Percentiles rank a stretch among this genome's conserved stretches.
Conservation (phyloP, 73 alveolate species). For the Tetrahymena malaccensis region DNA sequence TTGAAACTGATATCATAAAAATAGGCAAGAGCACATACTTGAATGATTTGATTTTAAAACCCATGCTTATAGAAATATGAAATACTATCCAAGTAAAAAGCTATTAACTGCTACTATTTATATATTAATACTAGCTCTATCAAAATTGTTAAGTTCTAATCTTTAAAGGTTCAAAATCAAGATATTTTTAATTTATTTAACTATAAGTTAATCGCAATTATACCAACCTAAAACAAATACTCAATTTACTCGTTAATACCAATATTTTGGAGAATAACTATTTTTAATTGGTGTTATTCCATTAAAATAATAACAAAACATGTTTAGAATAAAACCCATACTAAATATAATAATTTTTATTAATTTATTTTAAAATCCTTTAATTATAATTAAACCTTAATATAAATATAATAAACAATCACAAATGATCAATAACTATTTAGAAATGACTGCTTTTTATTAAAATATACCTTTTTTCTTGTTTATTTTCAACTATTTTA, state of each 20-base stretch:
- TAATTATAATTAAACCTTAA: no score
- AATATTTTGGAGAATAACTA: not conserved
- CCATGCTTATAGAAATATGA: not conserved
- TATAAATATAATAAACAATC: no score
- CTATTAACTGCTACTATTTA: not conserved
- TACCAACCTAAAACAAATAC: not conserved
- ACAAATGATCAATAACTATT: no score
- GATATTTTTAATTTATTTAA: not conserved
- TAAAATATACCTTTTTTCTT: no score
- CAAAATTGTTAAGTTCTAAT: not conserved
- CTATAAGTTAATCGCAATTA: not conserved
- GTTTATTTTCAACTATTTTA: no score
- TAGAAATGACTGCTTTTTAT: no score
- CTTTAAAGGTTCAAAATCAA: not conserved
- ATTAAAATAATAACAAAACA: no score
- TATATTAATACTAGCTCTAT: not conserved
- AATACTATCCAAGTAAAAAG: not conserved
- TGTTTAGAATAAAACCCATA: no score
- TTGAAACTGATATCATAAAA: not conserved
- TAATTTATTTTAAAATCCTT: no score
- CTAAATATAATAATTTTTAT: no score
- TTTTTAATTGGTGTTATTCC: not conserved
- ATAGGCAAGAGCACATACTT: not conserved
- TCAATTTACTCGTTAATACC: not conserved
- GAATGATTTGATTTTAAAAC: not conserved